phyloP scores from a whole-genome alignment of 108 stramenopile species.

The Mayamaea pseudoterrestris region DNA sequence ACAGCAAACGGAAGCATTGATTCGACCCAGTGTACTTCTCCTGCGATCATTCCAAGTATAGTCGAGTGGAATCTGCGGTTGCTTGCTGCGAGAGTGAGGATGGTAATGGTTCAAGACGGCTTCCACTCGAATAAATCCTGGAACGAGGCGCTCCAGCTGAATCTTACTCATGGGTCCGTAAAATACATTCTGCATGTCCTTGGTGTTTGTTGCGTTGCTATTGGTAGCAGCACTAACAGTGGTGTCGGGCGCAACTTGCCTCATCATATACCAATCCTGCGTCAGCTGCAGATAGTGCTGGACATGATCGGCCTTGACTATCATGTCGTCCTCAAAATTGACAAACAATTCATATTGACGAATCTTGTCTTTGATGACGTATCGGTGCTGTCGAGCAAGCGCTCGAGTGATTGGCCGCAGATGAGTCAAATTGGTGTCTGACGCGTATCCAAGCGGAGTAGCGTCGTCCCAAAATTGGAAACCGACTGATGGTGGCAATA shows the following conservation, averaged over 20 bases:
- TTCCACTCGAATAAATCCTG: conserved; percentile 62
- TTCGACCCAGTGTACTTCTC: conserved; percentile 8
- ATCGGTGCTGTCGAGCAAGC: conserved; percentile 71
- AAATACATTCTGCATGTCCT: conserved; percentile 25
- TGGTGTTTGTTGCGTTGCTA: conserved; percentile 13
- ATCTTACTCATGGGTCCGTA: conserved; percentile 35
- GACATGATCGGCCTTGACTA: conserved; percentile 51
- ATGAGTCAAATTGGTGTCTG: conserved; percentile 5
- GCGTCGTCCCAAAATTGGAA: conserved; percentile 72
- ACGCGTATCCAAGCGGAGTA: conserved; percentile 39
- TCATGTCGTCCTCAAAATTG: conserved; percentile 72
- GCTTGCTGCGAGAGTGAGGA: conserved; percentile 18
- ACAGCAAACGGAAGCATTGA: conserved; percentile 50
- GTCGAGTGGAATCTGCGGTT: conserved; percentile 22
- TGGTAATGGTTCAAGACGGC: conserved; percentile 26
- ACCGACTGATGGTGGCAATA: conserved; percentile 49
- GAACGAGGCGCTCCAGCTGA: conserved; percentile 42
- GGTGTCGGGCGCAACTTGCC: conserved; percentile 26
- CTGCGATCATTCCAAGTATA: conserved; percentile 8
- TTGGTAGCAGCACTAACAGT: conserved; percentile 8
- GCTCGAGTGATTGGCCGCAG: conserved; percentile 22
- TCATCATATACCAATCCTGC: conserved; percentile 30
- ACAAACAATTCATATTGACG: conserved; percentile 60
- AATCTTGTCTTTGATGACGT: conserved; percentile 64
- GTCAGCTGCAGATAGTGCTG: conserved; percentile 51